Conservation (phyloP, 768 basidiomycete genomes). For the Mycena indigotica region DNA sequence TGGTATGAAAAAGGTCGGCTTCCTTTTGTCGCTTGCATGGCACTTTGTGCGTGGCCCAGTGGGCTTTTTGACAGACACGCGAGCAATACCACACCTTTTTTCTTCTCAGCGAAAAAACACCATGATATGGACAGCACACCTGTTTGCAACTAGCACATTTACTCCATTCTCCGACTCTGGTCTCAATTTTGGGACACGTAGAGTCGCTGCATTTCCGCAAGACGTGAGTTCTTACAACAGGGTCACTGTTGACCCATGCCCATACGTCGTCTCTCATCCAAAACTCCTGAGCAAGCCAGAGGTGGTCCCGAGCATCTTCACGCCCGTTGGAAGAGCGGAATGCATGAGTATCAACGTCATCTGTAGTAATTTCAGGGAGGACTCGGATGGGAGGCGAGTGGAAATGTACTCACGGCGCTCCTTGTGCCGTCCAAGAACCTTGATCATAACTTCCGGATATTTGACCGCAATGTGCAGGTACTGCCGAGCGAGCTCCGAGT, state of each 20-base stretch:
- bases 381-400: not conserved
- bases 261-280: constrained; percentile 47
- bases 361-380: not conserved
- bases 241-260: constrained; percentile 44
- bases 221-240: constrained; percentile 33
- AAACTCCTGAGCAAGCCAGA: constrained; percentile 46
- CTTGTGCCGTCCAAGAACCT: constrained; percentile 39
- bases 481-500: constrained; percentile 39
- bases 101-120: not conserved
- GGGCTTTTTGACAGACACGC: not conserved
- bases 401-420: constrained; percentile 39
- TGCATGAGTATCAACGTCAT: constrained; percentile 25
- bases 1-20: too few species aligned
- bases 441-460: constrained; percentile 40
- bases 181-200: constrained; percentile 36
- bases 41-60: not conserved
- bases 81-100: not conserved
- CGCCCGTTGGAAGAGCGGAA: constrained; percentile 35
- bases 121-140: not conserved
- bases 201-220: constrained; percentile 37
- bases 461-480: constrained; percentile 40
- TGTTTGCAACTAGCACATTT: constrained; percentile 13
- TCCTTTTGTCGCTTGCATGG: too few species aligned
- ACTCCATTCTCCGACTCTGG: constrained; percentile 32
- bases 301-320: constrained; percentile 50